Percentiles rank a stretch among this genome's conserved stretches.
Conservation (phyloP, 306 rosid species). For the Phaseolus lunatus region DNA sequence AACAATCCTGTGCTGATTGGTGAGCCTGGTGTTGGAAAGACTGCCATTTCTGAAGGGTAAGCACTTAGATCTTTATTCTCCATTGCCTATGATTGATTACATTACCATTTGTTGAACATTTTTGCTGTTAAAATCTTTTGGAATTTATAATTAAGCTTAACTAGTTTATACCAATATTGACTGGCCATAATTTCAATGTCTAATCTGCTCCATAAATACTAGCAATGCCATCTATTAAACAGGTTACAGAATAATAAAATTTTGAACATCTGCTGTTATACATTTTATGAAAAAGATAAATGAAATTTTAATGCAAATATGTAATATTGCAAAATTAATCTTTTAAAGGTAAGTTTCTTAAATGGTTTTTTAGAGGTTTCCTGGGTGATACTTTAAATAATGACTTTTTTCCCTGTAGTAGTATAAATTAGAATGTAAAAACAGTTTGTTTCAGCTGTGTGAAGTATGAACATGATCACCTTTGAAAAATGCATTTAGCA, state of each 20-base stretch:
- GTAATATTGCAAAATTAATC: background rate
- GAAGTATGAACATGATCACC: background rate
- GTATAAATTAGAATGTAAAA: background rate
- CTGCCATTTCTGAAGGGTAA: conserved; percentile 98
- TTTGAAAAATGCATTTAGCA: background rate
- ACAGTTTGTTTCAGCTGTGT: background rate
- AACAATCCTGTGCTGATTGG: conserved; percentile 97
- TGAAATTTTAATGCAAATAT: background rate
- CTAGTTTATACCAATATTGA: background rate
- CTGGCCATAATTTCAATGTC: conserved; percentile 6
- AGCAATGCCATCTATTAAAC: background rate
- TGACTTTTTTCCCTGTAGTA: background rate
- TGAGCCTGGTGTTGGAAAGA: conserved; percentile 99
- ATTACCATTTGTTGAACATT: background rate
- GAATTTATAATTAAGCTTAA: background rate
- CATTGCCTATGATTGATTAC: background rate
- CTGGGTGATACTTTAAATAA: background rate
- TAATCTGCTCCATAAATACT: background rate
- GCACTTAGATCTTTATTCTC: conserved; percentile 28
- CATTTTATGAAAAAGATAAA: background rate
- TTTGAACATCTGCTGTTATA: background rate
- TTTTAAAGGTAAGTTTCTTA: background rate
- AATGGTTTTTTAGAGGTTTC: background rate
- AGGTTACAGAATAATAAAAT: background rate
- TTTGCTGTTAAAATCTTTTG: background rate